phyloP scores from a whole-genome alignment of 371 early-diverging fungal genomes.

The Mortierella sp. region DNA sequence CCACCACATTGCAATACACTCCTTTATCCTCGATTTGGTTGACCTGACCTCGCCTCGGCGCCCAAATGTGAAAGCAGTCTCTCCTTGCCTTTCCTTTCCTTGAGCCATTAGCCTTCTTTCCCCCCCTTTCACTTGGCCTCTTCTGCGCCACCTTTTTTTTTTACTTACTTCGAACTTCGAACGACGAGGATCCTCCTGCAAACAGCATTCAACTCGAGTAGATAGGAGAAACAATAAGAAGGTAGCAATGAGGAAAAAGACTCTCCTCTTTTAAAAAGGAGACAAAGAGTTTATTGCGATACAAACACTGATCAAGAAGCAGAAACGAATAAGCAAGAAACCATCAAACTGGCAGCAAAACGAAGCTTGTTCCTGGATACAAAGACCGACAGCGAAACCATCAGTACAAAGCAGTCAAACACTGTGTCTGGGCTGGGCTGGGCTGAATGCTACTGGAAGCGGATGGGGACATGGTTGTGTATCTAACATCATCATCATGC shows the following conservation, averaged over 20 bases:
- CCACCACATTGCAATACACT: background rate
- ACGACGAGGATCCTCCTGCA: background rate
- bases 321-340: background rate
- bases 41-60: background rate
- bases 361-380: background rate
- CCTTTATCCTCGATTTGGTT: background rate
- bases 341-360: background rate
- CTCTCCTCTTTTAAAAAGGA: too few species aligned
- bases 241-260: too few species aligned
- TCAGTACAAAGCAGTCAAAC: background rate
- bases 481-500: too few species aligned
- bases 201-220: background rate
- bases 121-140: background rate
- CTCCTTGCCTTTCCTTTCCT: background rate
- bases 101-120: background rate
- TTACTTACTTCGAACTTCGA: background rate
- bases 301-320: background rate
- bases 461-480: too few species aligned
- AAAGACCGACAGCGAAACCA: background rate
- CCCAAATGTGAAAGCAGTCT: background rate
- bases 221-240: background rate
- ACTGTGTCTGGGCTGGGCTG: too few species aligned
- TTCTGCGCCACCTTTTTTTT: background rate
- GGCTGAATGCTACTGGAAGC: too few species aligned
- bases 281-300: background rate